These are phyloP conservation scores for Closterium sp. DNA, from an alignment of 139 green algal genomes.

Conservation along the genomic window DNA sequence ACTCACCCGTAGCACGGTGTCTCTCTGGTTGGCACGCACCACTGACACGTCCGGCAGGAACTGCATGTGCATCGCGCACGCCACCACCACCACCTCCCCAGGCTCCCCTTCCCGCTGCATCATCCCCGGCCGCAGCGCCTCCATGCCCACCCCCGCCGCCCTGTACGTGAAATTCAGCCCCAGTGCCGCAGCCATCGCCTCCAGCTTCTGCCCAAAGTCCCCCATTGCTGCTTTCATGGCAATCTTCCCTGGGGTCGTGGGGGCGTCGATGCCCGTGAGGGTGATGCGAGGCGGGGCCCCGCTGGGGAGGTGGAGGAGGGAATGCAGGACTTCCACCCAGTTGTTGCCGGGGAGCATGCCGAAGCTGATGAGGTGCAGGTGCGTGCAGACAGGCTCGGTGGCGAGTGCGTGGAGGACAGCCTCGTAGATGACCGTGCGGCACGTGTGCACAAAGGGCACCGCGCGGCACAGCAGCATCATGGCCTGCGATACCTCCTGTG, in stretches of 20 bases:
- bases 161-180: not conserved
- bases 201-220: not conserved
- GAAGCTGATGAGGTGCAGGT: not conserved
- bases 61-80: not conserved
- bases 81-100: not conserved
- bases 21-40: not conserved
- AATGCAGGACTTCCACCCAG: not conserved
- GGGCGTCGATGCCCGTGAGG: not conserved
- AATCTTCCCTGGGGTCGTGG: not conserved
- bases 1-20: not conserved
- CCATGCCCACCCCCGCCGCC: not conserved
- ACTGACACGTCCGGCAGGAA: not conserved
- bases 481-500: not conserved
- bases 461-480: not conserved
- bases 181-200: not conserved
- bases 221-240: not conserved
- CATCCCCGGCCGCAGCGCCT: not conserved
- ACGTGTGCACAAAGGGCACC: not conserved
- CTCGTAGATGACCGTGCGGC: not conserved
- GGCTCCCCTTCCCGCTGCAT: not conserved
- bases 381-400: not conserved
- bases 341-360: not conserved
- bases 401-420: not conserved
- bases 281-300: not conserved
- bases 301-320: not conserved